Percentiles rank a stretch among this genome's conserved stretches.
Conservation (phyloP, 352 stramenopile species). For the Saprolegnia parasitica region DNA sequence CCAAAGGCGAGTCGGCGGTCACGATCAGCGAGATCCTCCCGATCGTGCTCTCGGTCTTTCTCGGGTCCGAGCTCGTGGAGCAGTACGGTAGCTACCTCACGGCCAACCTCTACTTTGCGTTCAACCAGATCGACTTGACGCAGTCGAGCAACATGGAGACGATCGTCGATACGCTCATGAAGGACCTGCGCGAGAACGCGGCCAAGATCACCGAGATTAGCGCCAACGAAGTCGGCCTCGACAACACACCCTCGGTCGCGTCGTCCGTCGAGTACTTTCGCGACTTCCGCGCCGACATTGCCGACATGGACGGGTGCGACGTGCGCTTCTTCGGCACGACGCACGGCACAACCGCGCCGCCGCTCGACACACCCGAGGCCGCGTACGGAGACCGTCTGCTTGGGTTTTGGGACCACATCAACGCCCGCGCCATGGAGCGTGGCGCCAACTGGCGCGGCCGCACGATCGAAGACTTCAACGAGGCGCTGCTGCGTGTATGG, state of each 20-base stretch:
- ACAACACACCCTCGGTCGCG: neutral
- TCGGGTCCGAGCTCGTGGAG: neutral
- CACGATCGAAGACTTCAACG: neutral
- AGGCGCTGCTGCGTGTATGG: neutral
- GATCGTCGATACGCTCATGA: conserved; percentile 3
- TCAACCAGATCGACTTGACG: conserved; percentile 13
- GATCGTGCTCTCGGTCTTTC: conserved; percentile 7
- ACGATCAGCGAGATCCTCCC: conserved; percentile 15
- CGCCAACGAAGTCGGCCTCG: neutral
- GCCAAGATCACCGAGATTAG: neutral
- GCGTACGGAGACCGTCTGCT: neutral
- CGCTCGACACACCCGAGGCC: neutral
- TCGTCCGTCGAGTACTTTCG: conserved; percentile 11
- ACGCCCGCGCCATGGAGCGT: neutral
- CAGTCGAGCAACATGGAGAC: conserved; percentile 12
- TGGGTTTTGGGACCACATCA: neutral
- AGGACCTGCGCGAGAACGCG: conserved; percentile 1
- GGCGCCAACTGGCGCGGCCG: neutral
- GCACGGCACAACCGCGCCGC: neutral
- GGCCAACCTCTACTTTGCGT: conserved; percentile 5
- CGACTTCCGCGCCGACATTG: conserved; percentile 1
- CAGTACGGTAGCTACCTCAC: neutral
- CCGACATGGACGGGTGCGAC: neutral
- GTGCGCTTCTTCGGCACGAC: conserved; percentile 10
- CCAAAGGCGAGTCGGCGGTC: conserved; percentile 5